Base-by-base conservation (phyloP, 352 stramenopile species). In the Phytophthora macrochlamydospora region DNA sequence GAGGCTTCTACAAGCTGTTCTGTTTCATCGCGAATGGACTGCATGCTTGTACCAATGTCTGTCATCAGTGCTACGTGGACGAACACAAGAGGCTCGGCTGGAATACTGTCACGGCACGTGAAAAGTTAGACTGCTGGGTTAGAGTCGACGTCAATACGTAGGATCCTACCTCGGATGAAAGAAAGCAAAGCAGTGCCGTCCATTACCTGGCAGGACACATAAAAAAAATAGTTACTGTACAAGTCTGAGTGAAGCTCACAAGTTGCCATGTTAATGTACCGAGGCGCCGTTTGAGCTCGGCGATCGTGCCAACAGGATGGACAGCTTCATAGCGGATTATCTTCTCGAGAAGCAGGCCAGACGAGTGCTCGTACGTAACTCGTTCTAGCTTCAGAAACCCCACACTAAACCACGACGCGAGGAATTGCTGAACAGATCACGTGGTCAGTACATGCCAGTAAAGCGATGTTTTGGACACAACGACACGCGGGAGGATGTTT, bases 321-420 rank as follows among this genome's bases (percentile, higher is more conserved):
- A 99, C 96, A 5, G 91, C 91, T 65, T 99, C 96, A 67, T 98
- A 98, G 11, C 85, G 88, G 65, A 97, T 97, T 65, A 99, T 98
- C 68, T 97, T 97, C 74, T 99, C 96, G 51, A 99, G 86, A 2
- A 98, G 79, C 12, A 87, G 87, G 1, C 95, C 95, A 42, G 91
- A 74, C 9, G 95, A 98, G 37, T 88, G 69, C 44, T 98, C 89
- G 65, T 98, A 98, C 9, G 94, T 98, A 43, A 99, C 96, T 48
- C 94, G 82, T 68, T 92, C 76, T 28, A 98, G 76, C 32, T 92
- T 83, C 35, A 99, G 58, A 51, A 98, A 96, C 13, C 91, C 94
- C 29, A 97, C 92, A 44, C 85, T 92, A 62, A 99, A 98, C 85
- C 95, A 98, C 28, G 87, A 90, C 4, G 91, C 85, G 4, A 99